Percentiles rank a stretch among this genome's conserved stretches.
These are phyloP conservation scores for Hylodesmum podocarpum DNA, from an alignment of 306 rosid genomes.

Conservation along the genomic window DNA sequence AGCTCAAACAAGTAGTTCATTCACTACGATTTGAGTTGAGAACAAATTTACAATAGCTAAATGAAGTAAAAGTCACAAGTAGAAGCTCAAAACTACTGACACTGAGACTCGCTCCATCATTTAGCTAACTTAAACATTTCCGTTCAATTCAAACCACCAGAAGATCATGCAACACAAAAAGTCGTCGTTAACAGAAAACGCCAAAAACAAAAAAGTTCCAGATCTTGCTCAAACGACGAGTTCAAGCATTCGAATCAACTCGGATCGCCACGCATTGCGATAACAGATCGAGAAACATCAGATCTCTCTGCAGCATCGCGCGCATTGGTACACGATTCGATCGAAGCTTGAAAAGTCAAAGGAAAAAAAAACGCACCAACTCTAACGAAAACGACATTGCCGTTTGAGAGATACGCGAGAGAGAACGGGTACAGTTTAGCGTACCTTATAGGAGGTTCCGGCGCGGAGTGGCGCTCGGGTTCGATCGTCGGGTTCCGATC, in stretches of 20 bases:
- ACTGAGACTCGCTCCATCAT: not conserved
- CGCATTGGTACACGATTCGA: conserved; percentile 13
- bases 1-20: conserved; percentile 20
- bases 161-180: not conserved
- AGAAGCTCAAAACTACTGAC: conserved; percentile 17
- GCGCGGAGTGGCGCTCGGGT: conserved; percentile 18
- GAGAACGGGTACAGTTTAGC: not conserved
- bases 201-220: conserved; percentile 1
- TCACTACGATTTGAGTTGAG: not conserved
- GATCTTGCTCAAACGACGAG: conserved; percentile 44
- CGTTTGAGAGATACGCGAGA: not conserved
- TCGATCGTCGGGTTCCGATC: conserved; percentile 22
- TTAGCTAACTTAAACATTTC: not conserved
- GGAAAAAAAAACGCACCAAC: conserved; percentile 7
- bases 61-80: conserved; percentile 17
- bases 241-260: not conserved
- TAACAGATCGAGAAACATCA: not conserved
- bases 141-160: not conserved
- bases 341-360: conserved; percentile 13
- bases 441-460: conserved; percentile 31
- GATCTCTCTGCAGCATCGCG: conserved; percentile 24
- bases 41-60: not conserved
- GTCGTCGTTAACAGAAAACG: conserved; percentile 3
- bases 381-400: conserved; percentile 24
- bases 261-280: conserved; percentile 24